These are phyloP conservation scores for Talaromyces thailandensis DNA, from an alignment of 495 filamentous ascomycete species.

Conservation along the genomic window DNA sequence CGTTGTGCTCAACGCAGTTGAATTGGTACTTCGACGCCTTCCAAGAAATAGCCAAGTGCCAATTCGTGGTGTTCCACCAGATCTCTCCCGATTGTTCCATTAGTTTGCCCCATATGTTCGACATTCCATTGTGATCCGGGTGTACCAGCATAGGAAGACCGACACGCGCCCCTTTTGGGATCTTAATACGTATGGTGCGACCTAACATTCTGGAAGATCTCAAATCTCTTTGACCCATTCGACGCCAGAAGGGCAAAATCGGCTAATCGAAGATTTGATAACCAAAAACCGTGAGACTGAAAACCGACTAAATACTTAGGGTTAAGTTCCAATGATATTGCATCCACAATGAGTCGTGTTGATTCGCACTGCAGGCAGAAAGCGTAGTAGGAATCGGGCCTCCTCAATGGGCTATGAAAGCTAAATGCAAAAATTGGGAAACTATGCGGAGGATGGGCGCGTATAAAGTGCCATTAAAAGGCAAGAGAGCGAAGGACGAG, in stretches of 20 bases:
- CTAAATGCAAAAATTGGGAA: slow-evolving; percentile 16
- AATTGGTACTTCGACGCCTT: slow-evolving; percentile 12
- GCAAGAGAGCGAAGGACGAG: slow-evolving; percentile 18
- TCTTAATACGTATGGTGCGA: slow-evolving; percentile 32
- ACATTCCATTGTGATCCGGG: slow-evolving; percentile 31
- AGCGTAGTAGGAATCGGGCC: slow-evolving; percentile 9
- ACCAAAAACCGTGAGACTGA: slow-evolving; percentile 31
- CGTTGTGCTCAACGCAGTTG: slow-evolving; percentile 30
- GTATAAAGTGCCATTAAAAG: slow-evolving; percentile 24
- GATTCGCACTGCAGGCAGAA: slow-evolving; percentile 8
- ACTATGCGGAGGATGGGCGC: slow-evolving; percentile 20
- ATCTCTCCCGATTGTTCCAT: slow-evolving; percentile 19
- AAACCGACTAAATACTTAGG: slow-evolving; percentile 30
- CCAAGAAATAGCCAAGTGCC: slow-evolving; percentile 19
- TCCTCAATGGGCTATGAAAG: slow-evolving; percentile 11
- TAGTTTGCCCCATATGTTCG: slow-evolving; percentile 20
- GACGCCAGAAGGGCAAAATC: slow-evolving; percentile 17
- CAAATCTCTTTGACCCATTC: slow-evolving; percentile 29
- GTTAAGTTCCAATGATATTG: slow-evolving; percentile 25
- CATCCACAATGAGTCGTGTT: slow-evolving; percentile 12
- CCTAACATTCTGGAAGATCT: slow-evolving; percentile 24
- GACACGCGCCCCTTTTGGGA: slow-evolving; percentile 31
- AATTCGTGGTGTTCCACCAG: slow-evolving; percentile 27
- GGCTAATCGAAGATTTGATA: slow-evolving; percentile 29
- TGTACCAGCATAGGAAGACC: slow-evolving; percentile 34